Conservation (phyloP, 1,284 basidiomycete species). For the Ganoderma leucocontextum region DNA sequence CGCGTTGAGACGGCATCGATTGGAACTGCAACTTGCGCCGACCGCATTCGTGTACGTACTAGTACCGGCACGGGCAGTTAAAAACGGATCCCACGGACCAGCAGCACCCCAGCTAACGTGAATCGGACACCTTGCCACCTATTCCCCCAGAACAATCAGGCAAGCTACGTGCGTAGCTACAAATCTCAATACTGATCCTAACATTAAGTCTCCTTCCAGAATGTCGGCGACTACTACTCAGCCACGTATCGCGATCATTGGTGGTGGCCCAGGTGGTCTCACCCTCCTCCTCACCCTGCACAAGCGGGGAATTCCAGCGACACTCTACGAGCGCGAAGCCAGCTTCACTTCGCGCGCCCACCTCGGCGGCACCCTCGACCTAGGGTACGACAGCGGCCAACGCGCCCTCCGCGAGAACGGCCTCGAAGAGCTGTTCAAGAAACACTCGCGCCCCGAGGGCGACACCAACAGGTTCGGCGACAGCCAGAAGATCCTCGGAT, state of each 20-base stretch:
- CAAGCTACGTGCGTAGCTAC: too few species aligned
- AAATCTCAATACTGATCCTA: background rate
- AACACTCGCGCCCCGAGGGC: slow-evolving; percentile 4
- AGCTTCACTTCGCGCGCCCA: background rate
- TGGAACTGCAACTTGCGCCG: background rate
- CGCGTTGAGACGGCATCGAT: background rate
- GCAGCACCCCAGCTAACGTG: background rate
- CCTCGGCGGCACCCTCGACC: slow-evolving; percentile 9
- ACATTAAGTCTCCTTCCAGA: background rate
- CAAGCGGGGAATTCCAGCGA: slow-evolving; percentile 9
- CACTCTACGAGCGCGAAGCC: slow-evolving; percentile 6
- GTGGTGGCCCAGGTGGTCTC: background rate
- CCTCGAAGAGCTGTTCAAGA: background rate
- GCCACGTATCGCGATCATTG: slow-evolving; percentile 7
- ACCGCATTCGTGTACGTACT: too few species aligned
- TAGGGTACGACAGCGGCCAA: slow-evolving; percentile 3
- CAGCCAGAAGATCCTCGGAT: slow-evolving; percentile 6
- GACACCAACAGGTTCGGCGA: slow-evolving; percentile 6
- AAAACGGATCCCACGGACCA: background rate
- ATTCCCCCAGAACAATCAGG: too few species aligned
- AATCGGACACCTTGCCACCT: too few species aligned
- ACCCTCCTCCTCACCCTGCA: slow-evolving; percentile 10
- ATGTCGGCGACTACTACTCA: background rate
- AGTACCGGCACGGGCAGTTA: background rate
- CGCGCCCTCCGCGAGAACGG: slow-evolving; percentile 12